Base-by-base conservation (phyloP, 2,329 filamentous ascomycete genomes). In the Colletotrichum incanum region DNA sequence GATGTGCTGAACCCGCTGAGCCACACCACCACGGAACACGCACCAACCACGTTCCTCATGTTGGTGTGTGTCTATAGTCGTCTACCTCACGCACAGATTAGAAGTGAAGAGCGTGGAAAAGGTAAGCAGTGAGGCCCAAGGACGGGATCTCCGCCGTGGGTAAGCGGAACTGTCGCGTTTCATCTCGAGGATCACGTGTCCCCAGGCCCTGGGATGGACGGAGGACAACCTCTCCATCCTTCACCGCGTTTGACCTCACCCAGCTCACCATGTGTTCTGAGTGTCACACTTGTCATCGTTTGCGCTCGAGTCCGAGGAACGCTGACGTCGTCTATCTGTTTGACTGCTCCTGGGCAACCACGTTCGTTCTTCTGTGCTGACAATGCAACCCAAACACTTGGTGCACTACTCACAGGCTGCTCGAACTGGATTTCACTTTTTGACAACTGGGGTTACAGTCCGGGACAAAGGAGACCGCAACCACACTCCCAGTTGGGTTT, bases 11-110 rank as follows among this genome's bases (percentile, higher is more conserved):
- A 49, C 20, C 65, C 54, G 69, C 65, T 59, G 59, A 65, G 70
- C 70, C 70, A 72, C 70, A 72, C 70, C 70, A 65, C 65, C 70
- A 59, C 65, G 26, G 39, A 28, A 49, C 54, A 70, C 54, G 65
- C 47, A 70, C 59, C 65, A 70, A 72, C 70, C 65, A 70, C 60
- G 16, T 62, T 52, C 65, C 43, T 65, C 60, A 69, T 39, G 31
- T 69, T 2, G 12, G 7, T 50, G 58, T 58, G 5, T 50, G 58
- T 58, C 56, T 60, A 45, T 60, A n/a, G 45, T 28, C 23, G 41
- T 37, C 20, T 37, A 34, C 34, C 50, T 62, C 47, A 16, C 16
- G 37, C 50, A 45, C 28, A n/a, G 28, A 39, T 26, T 18, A 9
- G 39, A 54, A 16, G 41, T 50, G 26, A 52, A 37, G 23, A 52